Evolutionary conservation across 768 basidiomycete genomes (phyloP).

Genomic region (Serpula lacrymans): DNA sequence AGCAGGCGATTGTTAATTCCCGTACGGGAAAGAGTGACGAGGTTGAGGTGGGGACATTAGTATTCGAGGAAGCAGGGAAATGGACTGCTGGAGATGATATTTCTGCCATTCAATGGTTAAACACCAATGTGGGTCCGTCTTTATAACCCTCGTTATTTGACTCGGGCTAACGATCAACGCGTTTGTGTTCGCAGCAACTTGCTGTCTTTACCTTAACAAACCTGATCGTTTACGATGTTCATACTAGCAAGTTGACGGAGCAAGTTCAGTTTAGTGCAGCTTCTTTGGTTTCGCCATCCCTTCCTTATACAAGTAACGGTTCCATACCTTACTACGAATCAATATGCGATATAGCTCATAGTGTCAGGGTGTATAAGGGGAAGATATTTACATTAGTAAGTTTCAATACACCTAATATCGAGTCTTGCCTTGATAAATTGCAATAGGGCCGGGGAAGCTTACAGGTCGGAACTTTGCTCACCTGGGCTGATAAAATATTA

Average conservation of each 20-base stretch:
- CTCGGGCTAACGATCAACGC: not conserved
- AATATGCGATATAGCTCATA: conserved; percentile 57
- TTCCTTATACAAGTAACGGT: conserved; percentile 43
- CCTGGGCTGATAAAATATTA: conserved; percentile 94
- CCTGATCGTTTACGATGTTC: conserved; percentile 71
- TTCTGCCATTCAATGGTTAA: conserved; percentile 84
- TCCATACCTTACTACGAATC: conserved; percentile 47
- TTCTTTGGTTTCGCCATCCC: conserved; percentile 52
- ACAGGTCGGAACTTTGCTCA: conserved; percentile 79
- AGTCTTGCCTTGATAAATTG: conserved; percentile 5
- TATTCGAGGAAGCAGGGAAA: conserved; percentile 55
- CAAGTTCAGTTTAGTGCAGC: conserved; percentile 54
- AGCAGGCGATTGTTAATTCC: conserved; percentile 45
- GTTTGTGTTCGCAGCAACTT: conserved; percentile 53
- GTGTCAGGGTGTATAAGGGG: conserved; percentile 80
- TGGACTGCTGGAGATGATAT: conserved; percentile 65
- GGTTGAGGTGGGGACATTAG: conserved; percentile 61
- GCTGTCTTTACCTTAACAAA: conserved; percentile 52
- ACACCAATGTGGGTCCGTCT: conserved; percentile 70
- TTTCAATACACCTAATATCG: conserved; percentile 5
- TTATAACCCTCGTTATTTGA: conserved; percentile 3
- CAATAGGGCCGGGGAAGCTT: conserved; percentile 62
- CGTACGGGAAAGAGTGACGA: conserved; percentile 59
- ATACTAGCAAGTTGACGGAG: conserved; percentile 57
- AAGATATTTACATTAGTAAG: conserved; percentile 88